A percentile compares a stretch with the other conserved stretches of the same genome.
Evolutionary conservation across 495 filamentous ascomycete genomes (phyloP).

Genomic region (Margaritispora aquatica): DNA sequence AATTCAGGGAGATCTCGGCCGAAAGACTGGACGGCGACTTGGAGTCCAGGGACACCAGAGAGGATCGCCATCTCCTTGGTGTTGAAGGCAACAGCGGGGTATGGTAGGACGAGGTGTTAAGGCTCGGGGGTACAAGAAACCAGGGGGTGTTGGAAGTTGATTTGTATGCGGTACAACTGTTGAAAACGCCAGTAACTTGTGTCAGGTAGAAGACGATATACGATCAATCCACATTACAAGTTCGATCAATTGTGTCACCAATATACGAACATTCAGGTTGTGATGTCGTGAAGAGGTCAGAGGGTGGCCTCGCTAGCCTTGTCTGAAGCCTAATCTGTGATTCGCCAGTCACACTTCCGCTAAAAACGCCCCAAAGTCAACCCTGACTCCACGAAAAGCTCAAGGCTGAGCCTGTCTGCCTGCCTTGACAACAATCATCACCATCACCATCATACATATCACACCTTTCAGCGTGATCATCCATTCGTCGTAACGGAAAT

Average conservation of each 20-base stretch:
- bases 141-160: background rate
- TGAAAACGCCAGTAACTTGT: too few relatives aligned
- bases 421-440: background rate
- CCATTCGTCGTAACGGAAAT: background rate
- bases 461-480: too few relatives aligned
- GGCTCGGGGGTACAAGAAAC: background rate
- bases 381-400: background rate
- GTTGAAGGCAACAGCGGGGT: background rate
- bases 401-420: background rate
- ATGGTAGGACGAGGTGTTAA: background rate
- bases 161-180: too few relatives aligned
- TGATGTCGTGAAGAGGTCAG: background rate
- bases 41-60: slow-evolving; percentile 24
- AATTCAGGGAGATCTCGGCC: slow-evolving; percentile 27
- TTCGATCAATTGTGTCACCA: too few relatives aligned
- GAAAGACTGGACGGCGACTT: slow-evolving; percentile 23
- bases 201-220: too few relatives aligned
- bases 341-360: background rate
- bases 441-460: background rate
- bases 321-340: background rate
- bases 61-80: slow-evolving; percentile 28
- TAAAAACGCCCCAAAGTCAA: background rate
- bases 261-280: too few relatives aligned
- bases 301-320: background rate
- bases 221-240: too few relatives aligned